These are phyloP conservation scores for Nyssa sinensis DNA, from an alignment of 148 eudicot species.

Conservation along the genomic window DNA sequence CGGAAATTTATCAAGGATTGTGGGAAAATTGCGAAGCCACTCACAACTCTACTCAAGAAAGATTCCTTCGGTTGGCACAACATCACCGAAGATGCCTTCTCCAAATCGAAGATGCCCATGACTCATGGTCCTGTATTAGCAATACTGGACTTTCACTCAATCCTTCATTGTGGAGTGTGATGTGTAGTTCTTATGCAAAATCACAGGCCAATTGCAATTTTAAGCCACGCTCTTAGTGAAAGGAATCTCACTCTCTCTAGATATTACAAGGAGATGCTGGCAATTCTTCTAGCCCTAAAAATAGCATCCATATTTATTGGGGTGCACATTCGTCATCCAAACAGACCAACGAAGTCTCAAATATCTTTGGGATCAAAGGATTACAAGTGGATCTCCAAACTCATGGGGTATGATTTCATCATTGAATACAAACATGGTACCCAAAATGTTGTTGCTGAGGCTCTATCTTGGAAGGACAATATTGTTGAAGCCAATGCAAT, in stretches of 20 bases:
- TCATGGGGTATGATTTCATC: not conserved
- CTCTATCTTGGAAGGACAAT: not conserved
- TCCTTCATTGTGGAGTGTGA: not conserved
- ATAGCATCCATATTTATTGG: not conserved
- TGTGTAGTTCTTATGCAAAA: not conserved
- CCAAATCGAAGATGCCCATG: not conserved
- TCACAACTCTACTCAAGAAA: not conserved
- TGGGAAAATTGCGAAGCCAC: not conserved
- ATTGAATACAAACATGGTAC: not conserved
- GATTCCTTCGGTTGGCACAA: not conserved
- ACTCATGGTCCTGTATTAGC: not conserved
- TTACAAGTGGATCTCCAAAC: not conserved
- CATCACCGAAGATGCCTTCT: not conserved
- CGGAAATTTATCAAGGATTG: not conserved
- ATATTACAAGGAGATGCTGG: not conserved
- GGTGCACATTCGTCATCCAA: not conserved
- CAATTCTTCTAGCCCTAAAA: not conserved
- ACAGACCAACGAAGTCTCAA: too few relatives aligned
- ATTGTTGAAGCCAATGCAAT: not conserved
- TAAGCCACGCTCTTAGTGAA: not conserved
- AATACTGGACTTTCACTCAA: not conserved
- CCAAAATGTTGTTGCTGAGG: not conserved
- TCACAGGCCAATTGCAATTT: not conserved
- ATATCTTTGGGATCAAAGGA: not conserved
- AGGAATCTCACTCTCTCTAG: not conserved